These are phyloP conservation scores for Secale cereale DNA, from an alignment of 176 grass and related monocot genomes.

Conservation along the genomic window DNA sequence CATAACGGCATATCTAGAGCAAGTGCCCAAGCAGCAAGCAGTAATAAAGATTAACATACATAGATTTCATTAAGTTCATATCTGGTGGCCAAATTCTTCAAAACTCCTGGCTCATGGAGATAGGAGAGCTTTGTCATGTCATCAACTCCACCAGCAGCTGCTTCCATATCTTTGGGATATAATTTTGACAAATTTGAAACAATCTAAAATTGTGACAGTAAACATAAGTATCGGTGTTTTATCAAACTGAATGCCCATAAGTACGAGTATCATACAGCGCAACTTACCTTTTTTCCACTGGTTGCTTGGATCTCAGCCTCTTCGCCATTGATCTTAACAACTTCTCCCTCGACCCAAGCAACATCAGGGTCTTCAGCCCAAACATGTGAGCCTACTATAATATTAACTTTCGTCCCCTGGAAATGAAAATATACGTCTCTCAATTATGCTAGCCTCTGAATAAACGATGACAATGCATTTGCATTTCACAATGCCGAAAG, in stretches of 20 bases:
- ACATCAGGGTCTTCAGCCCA: constrained; percentile 73
- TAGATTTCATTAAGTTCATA: constrained; percentile 99
- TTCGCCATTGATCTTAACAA: constrained; percentile 81
- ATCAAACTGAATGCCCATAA: constrained; percentile 1
- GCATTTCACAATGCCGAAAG: neutral
- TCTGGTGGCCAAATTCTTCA: constrained; percentile 85
- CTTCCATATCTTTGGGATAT: constrained; percentile 99
- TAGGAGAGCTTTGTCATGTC: constrained; percentile 99
- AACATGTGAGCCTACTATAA: constrained; percentile 90
- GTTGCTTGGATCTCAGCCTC: constrained; percentile 66
- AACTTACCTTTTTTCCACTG: constrained; percentile 74
- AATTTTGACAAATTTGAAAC: constrained; percentile 69
- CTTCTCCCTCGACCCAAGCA: constrained; percentile 88
- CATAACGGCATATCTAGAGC: neutral
- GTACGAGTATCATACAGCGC: neutral
- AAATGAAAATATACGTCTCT: constrained; percentile 24
- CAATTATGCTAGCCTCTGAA: neutral
- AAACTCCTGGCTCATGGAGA: constrained; percentile 93
- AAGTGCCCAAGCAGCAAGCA: constrained; percentile 3
- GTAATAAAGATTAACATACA: constrained; percentile 44
- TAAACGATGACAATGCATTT: neutral
- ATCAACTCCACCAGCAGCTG: constrained; percentile 90
- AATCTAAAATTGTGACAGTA: constrained; percentile 45
- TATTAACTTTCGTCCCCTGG: constrained; percentile 95
- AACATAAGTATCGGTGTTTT: neutral